These are phyloP conservation scores for Potentilla sterilis DNA, from an alignment of 306 rosid genomes.

Conservation along the genomic window DNA sequence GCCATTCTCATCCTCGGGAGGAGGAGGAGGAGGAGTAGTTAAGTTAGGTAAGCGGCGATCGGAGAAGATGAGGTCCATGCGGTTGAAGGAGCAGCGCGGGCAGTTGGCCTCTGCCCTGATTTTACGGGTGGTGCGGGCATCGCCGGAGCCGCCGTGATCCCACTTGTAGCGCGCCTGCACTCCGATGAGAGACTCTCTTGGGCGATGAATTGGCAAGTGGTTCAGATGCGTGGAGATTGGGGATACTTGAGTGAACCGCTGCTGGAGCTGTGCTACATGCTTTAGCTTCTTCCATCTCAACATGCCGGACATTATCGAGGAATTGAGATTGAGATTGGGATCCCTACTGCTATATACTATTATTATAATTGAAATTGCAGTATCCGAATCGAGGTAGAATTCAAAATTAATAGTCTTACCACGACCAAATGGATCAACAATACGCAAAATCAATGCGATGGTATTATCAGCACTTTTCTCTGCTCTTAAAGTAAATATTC, in stretches of 20 bases:
- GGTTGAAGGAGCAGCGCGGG: conserved; percentile 73
- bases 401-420: conserved; percentile 74
- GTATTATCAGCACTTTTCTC: conserved; percentile 47
- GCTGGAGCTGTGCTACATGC: conserved; percentile 37
- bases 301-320: conserved; percentile 37
- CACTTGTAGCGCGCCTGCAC: conserved; percentile 84
- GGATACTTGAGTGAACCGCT: conserved; percentile 36
- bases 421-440: conserved; percentile 54
- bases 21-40: conserved; percentile 26
- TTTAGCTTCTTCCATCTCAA: conserved; percentile 64
- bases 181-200: conserved; percentile 50
- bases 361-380: conserved; percentile 43
- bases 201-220: conserved; percentile 46
- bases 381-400: conserved; percentile 69
- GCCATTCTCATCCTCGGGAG: neutral
- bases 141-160: conserved; percentile 89
- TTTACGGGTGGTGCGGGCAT: conserved; percentile 47
- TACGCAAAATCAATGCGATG: conserved; percentile 52
- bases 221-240: conserved; percentile 57
- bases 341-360: neutral
- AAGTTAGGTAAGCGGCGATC: conserved; percentile 51
- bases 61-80: conserved; percentile 69
- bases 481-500: conserved; percentile 64
- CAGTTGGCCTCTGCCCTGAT: conserved; percentile 91
- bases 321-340: conserved; percentile 1